Conservation (phyloP, 2,329 filamentous ascomycete species). For the Trichoderma brevicompactum region DNA sequence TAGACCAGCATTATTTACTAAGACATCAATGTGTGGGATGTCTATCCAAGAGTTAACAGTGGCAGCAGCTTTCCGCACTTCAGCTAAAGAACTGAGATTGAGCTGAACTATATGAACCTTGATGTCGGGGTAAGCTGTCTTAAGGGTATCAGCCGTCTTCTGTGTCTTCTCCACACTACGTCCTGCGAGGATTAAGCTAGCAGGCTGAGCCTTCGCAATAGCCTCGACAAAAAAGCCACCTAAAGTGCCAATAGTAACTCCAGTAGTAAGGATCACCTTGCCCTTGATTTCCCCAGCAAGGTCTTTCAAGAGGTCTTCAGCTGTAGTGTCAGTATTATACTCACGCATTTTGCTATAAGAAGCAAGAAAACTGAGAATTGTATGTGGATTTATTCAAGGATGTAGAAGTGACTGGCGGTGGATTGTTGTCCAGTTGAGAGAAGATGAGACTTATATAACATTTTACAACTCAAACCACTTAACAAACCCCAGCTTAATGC, state of each 20-base stretch:
- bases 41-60: conserved; percentile 37
- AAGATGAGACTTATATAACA: too few species aligned
- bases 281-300: conserved; percentile 33
- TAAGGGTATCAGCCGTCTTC: conserved; percentile 44
- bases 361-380: too few species aligned
- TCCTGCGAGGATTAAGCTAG: conserved; percentile 51
- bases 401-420: too few species aligned
- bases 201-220: conserved; percentile 47
- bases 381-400: too few species aligned
- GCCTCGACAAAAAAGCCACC: conserved; percentile 44
- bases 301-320: too few species aligned
- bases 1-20: conserved; percentile 51
- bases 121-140: conserved; percentile 39
- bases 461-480: too few species aligned
- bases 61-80: conserved; percentile 44
- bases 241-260: conserved; percentile 46
- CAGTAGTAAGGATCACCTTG: conserved; percentile 47
- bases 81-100: conserved; percentile 45
- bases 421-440: too few species aligned
- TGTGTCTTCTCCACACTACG: conserved; percentile 48
- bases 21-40: conserved; percentile 41
- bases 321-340: neutral
- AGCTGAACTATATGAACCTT: conserved; percentile 39
- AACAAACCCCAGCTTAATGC: too few species aligned
- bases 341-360: neutral